Conservation (phyloP, 129 eudicot genomes). For the Logfia minima region DNA sequence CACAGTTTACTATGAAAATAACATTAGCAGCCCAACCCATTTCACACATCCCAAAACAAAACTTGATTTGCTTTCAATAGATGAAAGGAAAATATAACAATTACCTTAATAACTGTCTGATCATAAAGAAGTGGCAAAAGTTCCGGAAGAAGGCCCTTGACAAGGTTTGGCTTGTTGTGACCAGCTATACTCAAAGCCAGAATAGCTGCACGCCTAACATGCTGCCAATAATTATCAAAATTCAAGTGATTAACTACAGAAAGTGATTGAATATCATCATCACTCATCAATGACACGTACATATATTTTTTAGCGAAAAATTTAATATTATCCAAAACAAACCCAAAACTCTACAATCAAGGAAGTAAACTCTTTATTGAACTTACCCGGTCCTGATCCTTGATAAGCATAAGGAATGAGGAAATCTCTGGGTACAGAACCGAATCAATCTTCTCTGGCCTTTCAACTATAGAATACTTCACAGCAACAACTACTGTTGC, state of each 20-base stretch:
- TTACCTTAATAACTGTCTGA: conserved; percentile 92
- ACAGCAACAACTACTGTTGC: conserved; percentile 96
- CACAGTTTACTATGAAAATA: too few species aligned
- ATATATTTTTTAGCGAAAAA: not conserved
- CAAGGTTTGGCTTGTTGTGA: conserved; percentile 92
- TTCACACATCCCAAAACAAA: not conserved
- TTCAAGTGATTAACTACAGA: not conserved
- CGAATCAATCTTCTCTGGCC: conserved; percentile 91
- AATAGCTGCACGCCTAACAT: conserved; percentile 99
- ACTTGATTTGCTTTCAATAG: not conserved
- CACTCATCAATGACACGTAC: not conserved
- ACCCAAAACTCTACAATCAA: conserved; percentile 3
- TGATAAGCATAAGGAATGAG: conserved; percentile 90
- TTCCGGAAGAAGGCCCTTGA: conserved; percentile 87
- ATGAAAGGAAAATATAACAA: not conserved
- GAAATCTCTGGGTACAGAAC: conserved; percentile 86
- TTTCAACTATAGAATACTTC: conserved; percentile 89
- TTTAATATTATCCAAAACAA: not conserved
- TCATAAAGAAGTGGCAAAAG: conserved; percentile 92
- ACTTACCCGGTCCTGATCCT: conserved; percentile 89
- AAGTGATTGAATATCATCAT: conserved; percentile 2
- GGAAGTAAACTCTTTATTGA: conserved; percentile 9
- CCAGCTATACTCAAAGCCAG: conserved; percentile 97
- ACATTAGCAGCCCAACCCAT: not conserved
- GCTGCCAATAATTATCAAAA: conserved; percentile 52